Evolutionary conservation across 1,284 basidiomycete genomes (phyloP).

Genomic region (Ganoderma sinense): DNA sequence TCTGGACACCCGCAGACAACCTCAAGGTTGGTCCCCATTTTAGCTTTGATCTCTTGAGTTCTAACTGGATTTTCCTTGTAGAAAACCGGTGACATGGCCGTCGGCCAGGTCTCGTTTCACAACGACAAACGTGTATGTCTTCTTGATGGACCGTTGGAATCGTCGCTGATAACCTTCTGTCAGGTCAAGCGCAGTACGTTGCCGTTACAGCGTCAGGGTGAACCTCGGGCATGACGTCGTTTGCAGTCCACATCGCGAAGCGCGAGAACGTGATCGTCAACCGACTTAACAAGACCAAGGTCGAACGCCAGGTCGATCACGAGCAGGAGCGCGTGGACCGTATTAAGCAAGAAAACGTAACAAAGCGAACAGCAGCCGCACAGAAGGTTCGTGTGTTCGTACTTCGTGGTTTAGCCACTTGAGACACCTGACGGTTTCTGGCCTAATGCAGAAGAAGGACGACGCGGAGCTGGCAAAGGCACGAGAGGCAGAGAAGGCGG

Average conservation of each 20-base stretch:
- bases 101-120: constrained; percentile 95
- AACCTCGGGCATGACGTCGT: neutral
- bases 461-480: constrained; percentile 71
- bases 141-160: neutral
- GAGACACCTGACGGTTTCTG: constrained; percentile 2
- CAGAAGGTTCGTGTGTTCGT: constrained; percentile 56
- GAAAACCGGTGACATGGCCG: constrained; percentile 98
- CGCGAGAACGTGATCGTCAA: constrained; percentile 94
- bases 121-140: constrained; percentile 79
- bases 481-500: constrained; percentile 80
- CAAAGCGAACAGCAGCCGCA: constrained; percentile 70
- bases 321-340: constrained; percentile 89
- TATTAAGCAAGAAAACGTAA: constrained; percentile 77
- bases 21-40: constrained; percentile 68
- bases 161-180: neutral
- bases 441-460: constrained; percentile 66
- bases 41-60: neutral
- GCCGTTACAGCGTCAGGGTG: neutral
- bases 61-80: constrained; percentile 39
- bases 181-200: constrained; percentile 81
- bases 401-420: neutral
- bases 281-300: constrained; percentile 94
- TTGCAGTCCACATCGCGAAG: constrained; percentile 75
- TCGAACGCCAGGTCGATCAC: constrained; percentile 87
- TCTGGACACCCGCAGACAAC: constrained; percentile 92